Conservation (phyloP, 805 yeast genomes). For the Barnettozyma vustinii region DNA sequence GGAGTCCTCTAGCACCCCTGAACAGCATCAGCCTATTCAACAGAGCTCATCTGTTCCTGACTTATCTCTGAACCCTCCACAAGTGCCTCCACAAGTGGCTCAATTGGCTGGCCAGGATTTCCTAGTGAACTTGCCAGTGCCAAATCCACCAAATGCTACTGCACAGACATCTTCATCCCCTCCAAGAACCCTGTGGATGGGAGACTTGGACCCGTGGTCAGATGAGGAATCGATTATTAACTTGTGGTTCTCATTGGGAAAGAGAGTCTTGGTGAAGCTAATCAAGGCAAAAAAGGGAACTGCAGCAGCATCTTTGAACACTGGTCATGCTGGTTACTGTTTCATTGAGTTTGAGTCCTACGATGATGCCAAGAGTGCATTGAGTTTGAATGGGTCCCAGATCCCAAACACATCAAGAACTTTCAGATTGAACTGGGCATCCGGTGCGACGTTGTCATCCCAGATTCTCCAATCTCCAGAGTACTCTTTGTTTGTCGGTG, state of each 20-base stretch:
- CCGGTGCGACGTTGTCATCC: slow-evolving; percentile 70
- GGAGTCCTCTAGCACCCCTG: slow-evolving; percentile 7
- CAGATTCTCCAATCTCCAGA: slow-evolving; percentile 73
- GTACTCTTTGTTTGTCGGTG: slow-evolving; percentile 78
- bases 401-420: slow-evolving; percentile 60
- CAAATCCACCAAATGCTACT: slow-evolving; percentile 51
- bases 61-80: slow-evolving; percentile 4
- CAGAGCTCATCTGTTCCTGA: slow-evolving; percentile 6
- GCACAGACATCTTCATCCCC: slow-evolving; percentile 38
- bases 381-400: slow-evolving; percentile 58
- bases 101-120: slow-evolving; percentile 24
- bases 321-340: slow-evolving; percentile 61
- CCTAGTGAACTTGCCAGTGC: slow-evolving; percentile 30
- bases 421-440: slow-evolving; percentile 79
- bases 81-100: slow-evolving; percentile 16
- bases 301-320: slow-evolving; percentile 29
- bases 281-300: slow-evolving; percentile 46
- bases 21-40: slow-evolving; percentile 4
- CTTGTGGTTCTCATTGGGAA: slow-evolving; percentile 55
- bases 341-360: slow-evolving; percentile 68
- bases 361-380: slow-evolving; percentile 65
- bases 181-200: slow-evolving; percentile 85
- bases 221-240: slow-evolving; percentile 56
- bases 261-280: slow-evolving; percentile 58
- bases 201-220: slow-evolving; percentile 76